These are phyloP conservation scores for Teratosphaeriaceae sp. DNA, from an alignment of 2,329 filamentous ascomycete species.

Conservation along the genomic window DNA sequence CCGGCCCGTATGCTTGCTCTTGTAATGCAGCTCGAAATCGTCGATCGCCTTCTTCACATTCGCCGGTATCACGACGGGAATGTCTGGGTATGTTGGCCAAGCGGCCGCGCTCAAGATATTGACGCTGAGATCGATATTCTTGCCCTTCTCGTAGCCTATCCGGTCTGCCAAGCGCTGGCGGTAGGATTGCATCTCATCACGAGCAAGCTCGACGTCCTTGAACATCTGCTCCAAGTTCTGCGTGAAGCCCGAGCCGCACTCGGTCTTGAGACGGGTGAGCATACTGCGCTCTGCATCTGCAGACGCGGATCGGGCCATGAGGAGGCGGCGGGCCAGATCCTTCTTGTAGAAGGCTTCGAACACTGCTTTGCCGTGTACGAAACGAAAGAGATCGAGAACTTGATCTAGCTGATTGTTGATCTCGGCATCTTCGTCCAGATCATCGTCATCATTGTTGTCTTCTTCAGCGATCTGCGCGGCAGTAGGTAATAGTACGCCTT, in stretches of 20 bases:
- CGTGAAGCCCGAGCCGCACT: conserved; percentile 91
- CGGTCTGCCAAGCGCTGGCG: conserved; percentile 60
- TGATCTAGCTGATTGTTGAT: conserved; percentile 89
- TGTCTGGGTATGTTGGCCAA: conserved; percentile 87
- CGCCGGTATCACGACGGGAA: conserved; percentile 64
- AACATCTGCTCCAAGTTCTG: conserved; percentile 99
- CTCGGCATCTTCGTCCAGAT: conserved; percentile 84
- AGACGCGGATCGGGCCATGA: conserved; percentile 89
- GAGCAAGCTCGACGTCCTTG: conserved; percentile 89
- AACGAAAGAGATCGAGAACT: conserved; percentile 88
- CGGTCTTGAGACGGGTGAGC: conserved; percentile 83
- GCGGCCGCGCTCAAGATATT: conserved; percentile 85
- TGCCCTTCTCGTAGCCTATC: conserved; percentile 35
- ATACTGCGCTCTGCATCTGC: conserved; percentile 95
- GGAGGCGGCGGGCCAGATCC: conserved; percentile 78
- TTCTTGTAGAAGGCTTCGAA: conserved; percentile 99
- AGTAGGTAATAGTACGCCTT: conserved; percentile 32
- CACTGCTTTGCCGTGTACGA: conserved; percentile 93
- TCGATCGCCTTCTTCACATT: conserved; percentile 70
- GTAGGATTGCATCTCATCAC: conserved; percentile 89
- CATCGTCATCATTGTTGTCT: conserved; percentile 52
- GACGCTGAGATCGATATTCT: conserved; percentile 69
- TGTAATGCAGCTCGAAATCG: conserved; percentile 80
- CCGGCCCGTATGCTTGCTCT: conserved; percentile 80
- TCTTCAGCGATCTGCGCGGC: conserved; percentile 52